These are phyloP conservation scores for Arthrinium puccinioides DNA, from an alignment of 2,329 filamentous ascomycete genomes.

Conservation along the genomic window DNA sequence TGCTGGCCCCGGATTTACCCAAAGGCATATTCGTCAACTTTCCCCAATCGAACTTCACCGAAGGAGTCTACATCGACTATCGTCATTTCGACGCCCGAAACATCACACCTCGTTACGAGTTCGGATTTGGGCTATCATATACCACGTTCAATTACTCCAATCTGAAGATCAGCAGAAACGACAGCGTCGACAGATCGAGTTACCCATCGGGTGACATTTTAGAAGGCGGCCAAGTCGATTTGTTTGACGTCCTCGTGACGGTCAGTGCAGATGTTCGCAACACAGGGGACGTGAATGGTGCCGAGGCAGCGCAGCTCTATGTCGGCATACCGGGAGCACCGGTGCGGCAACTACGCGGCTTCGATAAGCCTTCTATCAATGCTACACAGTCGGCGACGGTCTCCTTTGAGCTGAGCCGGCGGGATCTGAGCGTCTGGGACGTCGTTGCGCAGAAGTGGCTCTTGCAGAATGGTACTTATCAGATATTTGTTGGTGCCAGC, in stretches of 20 bases:
- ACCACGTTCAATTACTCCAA: conserved; percentile 43
- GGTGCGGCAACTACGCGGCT: conserved; percentile 55
- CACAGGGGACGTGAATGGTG: conserved; percentile 31
- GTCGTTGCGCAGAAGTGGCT: conserved; percentile 53
- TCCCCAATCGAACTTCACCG: conserved; percentile 43
- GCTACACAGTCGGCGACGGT: conserved; percentile 36
- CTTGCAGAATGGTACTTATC: conserved; percentile 36
- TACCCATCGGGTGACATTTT: conserved; percentile 31
- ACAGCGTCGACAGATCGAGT: conserved; percentile 15
- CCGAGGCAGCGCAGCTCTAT: conserved; percentile 43
- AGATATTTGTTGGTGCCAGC: conserved; percentile 38
- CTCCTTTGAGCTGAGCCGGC: conserved; percentile 47
- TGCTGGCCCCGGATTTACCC: conserved; percentile 40
- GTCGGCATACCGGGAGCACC: conserved; percentile 40
- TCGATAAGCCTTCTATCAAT: conserved; percentile 50
- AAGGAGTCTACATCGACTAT: conserved; percentile 48
- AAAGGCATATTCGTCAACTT: conserved; percentile 52
- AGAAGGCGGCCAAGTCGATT: conserved; percentile 36
- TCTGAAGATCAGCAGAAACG: conserved; percentile 27
- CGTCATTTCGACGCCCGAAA: conserved; percentile 42
- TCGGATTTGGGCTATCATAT: conserved; percentile 51
- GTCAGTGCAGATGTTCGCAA: conserved; percentile 34
- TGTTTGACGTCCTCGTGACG: conserved; percentile 37
- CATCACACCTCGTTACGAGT: conserved; percentile 45
- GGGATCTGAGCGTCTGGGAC: conserved; percentile 64